Percentiles rank a stretch among this genome's conserved stretches.
phyloP scores from a whole-genome alignment of 768 basidiomycete genomes.

The Boletus rubropictus region DNA sequence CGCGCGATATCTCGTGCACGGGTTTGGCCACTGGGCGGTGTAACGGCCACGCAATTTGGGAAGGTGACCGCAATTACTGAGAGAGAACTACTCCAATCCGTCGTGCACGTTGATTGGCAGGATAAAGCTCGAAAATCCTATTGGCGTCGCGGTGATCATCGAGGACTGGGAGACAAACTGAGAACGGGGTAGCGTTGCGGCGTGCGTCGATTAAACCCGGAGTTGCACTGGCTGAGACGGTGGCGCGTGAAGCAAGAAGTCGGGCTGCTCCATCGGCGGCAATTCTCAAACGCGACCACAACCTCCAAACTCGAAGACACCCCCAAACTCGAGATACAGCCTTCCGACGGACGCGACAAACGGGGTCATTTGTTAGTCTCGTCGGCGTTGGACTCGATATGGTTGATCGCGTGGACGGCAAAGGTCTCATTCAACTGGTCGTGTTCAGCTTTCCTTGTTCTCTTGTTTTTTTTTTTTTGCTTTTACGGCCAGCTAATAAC shows the following conservation, averaged over 20 bases:
- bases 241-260: constrained; percentile 11
- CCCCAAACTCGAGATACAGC: constrained; percentile 2
- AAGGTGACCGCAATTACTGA: background rate
- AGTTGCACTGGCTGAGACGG: constrained; percentile 4
- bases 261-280: background rate
- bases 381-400: no score
- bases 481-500: background rate
- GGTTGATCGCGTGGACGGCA: no score
- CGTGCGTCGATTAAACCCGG: constrained; percentile 2
- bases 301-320: constrained; percentile 3
- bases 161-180: background rate
- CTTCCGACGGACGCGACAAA: constrained; percentile 8
- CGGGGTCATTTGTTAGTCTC: background rate
- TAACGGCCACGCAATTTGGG: background rate
- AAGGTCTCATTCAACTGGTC: no score
- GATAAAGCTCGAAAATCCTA: constrained; percentile 1
- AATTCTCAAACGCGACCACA: constrained; percentile 8
- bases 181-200: background rate
- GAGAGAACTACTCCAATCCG: background rate
- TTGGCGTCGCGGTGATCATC: constrained; percentile 7
- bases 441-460: background rate
- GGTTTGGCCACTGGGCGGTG: no score
- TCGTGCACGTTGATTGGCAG: constrained; percentile 3
- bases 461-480: background rate
- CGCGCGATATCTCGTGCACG: background rate